Evolutionary conservation across 352 stramenopile genomes (phyloP).

Genomic region (Thalassiosira mediterranea): DNA sequence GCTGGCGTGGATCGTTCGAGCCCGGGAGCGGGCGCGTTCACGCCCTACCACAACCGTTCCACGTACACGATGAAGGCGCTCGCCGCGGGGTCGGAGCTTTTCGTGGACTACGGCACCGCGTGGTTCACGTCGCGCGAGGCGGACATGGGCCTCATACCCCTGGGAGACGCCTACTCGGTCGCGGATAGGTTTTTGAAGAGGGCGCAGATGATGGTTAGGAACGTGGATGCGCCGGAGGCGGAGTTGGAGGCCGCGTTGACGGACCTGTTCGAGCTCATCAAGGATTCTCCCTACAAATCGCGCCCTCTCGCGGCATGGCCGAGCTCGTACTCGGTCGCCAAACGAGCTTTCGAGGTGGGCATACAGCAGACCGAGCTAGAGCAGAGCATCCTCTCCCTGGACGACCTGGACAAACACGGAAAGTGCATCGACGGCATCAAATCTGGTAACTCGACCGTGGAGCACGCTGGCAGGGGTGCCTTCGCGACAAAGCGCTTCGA

Average conservation of each 20-base stretch:
- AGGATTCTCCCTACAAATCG: constrained; percentile 47
- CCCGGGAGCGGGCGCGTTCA: constrained; percentile 51
- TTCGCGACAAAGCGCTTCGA: constrained; percentile 66
- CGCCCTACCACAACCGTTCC: constrained; percentile 54
- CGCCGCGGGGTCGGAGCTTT: constrained; percentile 64
- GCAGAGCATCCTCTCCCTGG: constrained; percentile 49
- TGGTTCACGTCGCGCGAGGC: constrained; percentile 54
- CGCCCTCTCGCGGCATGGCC: constrained; percentile 49
- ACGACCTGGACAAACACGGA: constrained; percentile 66
- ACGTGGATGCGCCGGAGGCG: constrained; percentile 27
- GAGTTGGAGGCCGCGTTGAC: constrained; percentile 40
- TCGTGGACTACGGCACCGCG: constrained; percentile 60
- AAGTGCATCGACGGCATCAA: constrained; percentile 76
- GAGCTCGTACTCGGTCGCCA: constrained; percentile 35
- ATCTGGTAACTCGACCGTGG: constrained; percentile 52
- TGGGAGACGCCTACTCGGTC: constrained; percentile 36
- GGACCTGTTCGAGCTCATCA: constrained; percentile 59
- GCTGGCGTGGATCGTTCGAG: constrained; percentile 43
- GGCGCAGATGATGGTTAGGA: constrained; percentile 42
- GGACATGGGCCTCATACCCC: constrained; percentile 43
- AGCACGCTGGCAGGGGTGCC: constrained; percentile 67
- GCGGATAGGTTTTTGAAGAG: constrained; percentile 46
- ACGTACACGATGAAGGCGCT: constrained; percentile 58
- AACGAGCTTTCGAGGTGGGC: constrained; percentile 46
- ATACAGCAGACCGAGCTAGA: constrained; percentile 53